Conservation (phyloP, 768 basidiomycete species). For the Auriscalpium orientale region DNA sequence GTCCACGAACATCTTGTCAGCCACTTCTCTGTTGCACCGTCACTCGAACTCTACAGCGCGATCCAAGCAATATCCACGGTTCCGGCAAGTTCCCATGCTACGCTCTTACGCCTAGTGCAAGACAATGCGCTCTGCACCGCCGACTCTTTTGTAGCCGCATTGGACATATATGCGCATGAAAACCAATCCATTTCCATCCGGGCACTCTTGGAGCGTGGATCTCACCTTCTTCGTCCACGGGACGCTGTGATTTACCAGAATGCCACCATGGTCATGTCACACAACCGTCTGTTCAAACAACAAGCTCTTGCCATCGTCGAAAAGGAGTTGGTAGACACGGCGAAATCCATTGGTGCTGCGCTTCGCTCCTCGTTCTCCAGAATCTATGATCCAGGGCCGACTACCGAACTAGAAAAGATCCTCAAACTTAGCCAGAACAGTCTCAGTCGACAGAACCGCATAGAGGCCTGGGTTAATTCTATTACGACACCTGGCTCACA, state of each 20-base stretch:
- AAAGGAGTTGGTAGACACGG: constrained; percentile 43
- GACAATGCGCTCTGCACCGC: constrained; percentile 40
- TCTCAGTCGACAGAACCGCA: constrained; percentile 35
- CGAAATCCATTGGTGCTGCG: constrained; percentile 34
- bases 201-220: constrained; percentile 37
- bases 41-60: constrained; percentile 35
- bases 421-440: constrained; percentile 33
- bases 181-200: constrained; percentile 29
- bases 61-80: constrained; percentile 32
- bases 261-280: constrained; percentile 35
- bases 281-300: constrained; percentile 13
- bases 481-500: constrained; percentile 32
- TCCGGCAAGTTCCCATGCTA: constrained; percentile 1
- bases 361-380: constrained; percentile 40
- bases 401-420: constrained; percentile 37
- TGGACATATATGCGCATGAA: constrained; percentile 41
- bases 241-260: constrained; percentile 40
- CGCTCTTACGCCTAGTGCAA: constrained; percentile 27
- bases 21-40: constrained; percentile 47
- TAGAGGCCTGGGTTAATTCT: constrained; percentile 46
- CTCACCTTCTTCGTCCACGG: constrained; percentile 53
- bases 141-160: constrained; percentile 46
- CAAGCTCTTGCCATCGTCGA: constrained; percentile 39
- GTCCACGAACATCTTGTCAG: constrained; percentile 38
- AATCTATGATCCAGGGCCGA: constrained; percentile 34